Conservation (phyloP, 768 basidiomycete genomes). For the Podaxis mareebaensis region DNA sequence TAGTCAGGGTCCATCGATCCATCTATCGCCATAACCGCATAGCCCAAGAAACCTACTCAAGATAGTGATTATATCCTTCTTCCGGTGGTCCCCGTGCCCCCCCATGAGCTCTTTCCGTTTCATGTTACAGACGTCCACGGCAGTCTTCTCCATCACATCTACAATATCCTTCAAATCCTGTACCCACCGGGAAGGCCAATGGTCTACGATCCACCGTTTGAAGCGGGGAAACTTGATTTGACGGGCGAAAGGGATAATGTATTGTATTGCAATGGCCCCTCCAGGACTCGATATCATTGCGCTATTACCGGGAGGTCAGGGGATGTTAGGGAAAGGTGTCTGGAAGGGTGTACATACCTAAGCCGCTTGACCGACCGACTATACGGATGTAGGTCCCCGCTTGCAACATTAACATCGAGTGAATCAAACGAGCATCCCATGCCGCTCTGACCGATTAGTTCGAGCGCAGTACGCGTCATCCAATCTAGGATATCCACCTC, state of each 20-base stretch:
- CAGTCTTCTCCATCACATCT: conserved; percentile 32
- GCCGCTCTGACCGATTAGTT: conserved; percentile 51
- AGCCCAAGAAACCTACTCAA: conserved; percentile 31
- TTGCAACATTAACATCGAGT: conserved; percentile 30
- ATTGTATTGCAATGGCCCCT: too few relatives aligned
- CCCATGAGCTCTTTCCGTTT: conserved; percentile 34
- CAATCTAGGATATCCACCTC: conserved; percentile 35
- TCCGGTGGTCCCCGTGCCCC: conserved; percentile 26
- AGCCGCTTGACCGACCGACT: conserved; percentile 29
- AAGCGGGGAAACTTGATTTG: conserved; percentile 31
- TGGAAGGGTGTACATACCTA: conserved; percentile 22
- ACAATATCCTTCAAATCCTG: conserved; percentile 29
- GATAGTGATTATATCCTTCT: conserved; percentile 44
- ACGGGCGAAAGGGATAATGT: conserved; percentile 17
- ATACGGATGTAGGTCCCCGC: conserved; percentile 26
- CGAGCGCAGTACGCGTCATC: conserved; percentile 46
- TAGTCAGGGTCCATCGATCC: not conserved
- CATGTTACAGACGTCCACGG: conserved; percentile 32
- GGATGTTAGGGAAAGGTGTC: not conserved
- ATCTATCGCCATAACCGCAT: not conserved
- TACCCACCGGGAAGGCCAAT: conserved; percentile 30
- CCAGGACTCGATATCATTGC: too few relatives aligned
- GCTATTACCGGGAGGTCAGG: too few relatives aligned
- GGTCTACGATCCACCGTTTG: conserved; percentile 34
- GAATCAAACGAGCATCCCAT: conserved; percentile 45